Percentiles rank a stretch among this genome's conserved stretches.
Conservation (phyloP, 495 filamentous ascomycete genomes). For the Glutinoglossum americanum region DNA sequence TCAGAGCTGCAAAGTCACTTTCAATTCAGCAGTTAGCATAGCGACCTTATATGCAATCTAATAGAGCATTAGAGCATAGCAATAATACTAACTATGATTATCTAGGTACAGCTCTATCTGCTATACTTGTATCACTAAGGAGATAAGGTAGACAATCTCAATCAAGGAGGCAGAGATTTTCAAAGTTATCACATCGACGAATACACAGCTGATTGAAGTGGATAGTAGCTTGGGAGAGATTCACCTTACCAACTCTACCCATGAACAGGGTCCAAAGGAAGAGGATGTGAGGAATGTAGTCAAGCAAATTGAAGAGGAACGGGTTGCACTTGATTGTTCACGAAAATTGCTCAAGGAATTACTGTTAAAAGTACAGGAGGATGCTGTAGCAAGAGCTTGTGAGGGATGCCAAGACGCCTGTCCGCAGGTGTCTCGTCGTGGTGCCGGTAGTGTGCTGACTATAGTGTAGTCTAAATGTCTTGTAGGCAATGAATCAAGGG, state of each 20-base stretch:
- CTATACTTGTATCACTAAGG: conserved; percentile 13
- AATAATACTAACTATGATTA: conserved; percentile 6
- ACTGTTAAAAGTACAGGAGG: conserved; percentile 14
- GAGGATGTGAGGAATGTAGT: conserved; percentile 10
- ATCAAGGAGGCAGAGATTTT: conserved; percentile 13
- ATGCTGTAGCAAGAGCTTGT: conserved; percentile 9
- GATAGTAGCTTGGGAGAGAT: conserved; percentile 14
- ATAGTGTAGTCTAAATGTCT: too few relatives aligned
- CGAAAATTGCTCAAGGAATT: conserved; percentile 16
- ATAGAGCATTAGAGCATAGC: background rate
- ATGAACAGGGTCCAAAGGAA: conserved; percentile 12
- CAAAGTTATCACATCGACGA: conserved; percentile 13
- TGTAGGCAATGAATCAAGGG: too few relatives aligned
- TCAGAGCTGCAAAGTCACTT: conserved; percentile 15
- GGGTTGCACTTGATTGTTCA: conserved; percentile 12
- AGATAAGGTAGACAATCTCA: conserved; percentile 14
- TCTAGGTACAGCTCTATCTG: conserved; percentile 15
- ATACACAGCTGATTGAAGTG: conserved; percentile 13
- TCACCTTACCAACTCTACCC: conserved; percentile 11
- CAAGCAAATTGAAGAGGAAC: conserved; percentile 16
- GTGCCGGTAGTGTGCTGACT: too few relatives aligned
- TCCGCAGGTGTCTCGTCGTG: too few relatives aligned
- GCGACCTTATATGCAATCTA: conserved; percentile 17
- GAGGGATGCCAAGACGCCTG: too few relatives aligned
- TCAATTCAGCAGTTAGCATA: conserved; percentile 15